phyloP scores from a whole-genome alignment of 441 rosid genomes.

The Erysimum cheiri region DNA sequence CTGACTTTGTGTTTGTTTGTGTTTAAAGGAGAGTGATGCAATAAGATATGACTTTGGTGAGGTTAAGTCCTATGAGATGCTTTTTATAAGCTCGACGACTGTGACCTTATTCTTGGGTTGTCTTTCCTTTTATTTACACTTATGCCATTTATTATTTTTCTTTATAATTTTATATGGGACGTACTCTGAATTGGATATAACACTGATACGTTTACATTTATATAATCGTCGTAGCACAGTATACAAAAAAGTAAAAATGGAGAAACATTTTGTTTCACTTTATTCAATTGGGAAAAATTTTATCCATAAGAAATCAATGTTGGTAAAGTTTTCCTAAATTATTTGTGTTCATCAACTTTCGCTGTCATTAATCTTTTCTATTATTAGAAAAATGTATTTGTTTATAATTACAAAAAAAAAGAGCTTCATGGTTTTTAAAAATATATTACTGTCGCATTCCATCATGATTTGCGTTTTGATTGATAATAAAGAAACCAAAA shows the following conservation, averaged over 20 bases:
- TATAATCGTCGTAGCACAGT: neutral
- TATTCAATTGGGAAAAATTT: conserved; percentile 7
- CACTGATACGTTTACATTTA: neutral
- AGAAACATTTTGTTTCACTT: neutral
- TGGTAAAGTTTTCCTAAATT: too few relatives aligned
- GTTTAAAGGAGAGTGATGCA: conserved; percentile 33
- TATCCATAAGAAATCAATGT: neutral
- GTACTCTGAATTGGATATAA: neutral
- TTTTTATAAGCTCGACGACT: conserved; percentile 39
- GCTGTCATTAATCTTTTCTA: too few relatives aligned
- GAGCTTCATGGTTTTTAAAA: neutral
- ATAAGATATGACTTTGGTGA: conserved; percentile 39
- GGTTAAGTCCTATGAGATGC: conserved; percentile 38
- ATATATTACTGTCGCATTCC: neutral
- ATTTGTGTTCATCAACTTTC: too few relatives aligned
- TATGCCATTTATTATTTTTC: conserved; percentile 20
- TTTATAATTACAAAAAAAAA: neutral
- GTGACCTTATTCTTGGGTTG: too few relatives aligned
- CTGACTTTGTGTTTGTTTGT: conserved; percentile 10
- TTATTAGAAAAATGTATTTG: neutral
- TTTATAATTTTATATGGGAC: neutral
- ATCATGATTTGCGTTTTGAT: conserved; percentile 8
- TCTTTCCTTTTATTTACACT: conserved; percentile 34
- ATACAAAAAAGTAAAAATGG: neutral
- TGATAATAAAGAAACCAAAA: neutral